Evolutionary conservation across 179 eudicot species (phyloP), one percentile per base, ranked within the genome.

Genomic region (Nepenthes alata): DNA sequence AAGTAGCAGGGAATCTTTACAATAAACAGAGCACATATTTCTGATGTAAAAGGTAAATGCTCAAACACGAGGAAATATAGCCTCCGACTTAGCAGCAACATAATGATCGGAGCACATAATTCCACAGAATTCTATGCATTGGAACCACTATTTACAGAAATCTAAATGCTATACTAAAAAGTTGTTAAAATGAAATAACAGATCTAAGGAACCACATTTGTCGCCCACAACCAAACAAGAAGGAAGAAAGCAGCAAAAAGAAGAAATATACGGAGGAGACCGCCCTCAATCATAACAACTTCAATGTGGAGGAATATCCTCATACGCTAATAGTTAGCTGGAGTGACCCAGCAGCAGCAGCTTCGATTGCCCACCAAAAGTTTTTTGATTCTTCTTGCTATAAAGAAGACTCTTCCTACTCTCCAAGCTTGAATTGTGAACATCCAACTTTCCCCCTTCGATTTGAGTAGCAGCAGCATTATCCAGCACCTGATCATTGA

Each of bases 71-170:
- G 25, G 25, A 25, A 25, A 25, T 25, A 25, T 25, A 25, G 25
- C 25, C 25, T 25, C 25, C 25, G 25, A 25, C 25, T 25, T 25
- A 25, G 25, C 25, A 25, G 25, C 25, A 25, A 25, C 25, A 25
- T 25, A 25, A 25, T 25, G 25, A 25, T 25, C 25, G 25, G 45
- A 41, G 6, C 45, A 4, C 45, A 3, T 39, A 7, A 41, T 41
- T 41, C 45, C 45, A 41, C 52, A 65, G 47, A 66, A 38, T 45
- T 47, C 56, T 49, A 56, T 56, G 75, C 62, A 60, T 37, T 25
- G 35, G 69, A 61, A 72, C 50, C 68, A 64, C 58, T 78, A 74
- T 78, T 74, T 76, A 83, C 83, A 83, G 16, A 73, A 60, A 56
- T 47, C 66, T 35, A 39, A 57, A 76, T 68, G 70, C 78, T 60